Base-by-base conservation (phyloP, 1,284 basidiomycete genomes). In the Melampsora americana region DNA sequence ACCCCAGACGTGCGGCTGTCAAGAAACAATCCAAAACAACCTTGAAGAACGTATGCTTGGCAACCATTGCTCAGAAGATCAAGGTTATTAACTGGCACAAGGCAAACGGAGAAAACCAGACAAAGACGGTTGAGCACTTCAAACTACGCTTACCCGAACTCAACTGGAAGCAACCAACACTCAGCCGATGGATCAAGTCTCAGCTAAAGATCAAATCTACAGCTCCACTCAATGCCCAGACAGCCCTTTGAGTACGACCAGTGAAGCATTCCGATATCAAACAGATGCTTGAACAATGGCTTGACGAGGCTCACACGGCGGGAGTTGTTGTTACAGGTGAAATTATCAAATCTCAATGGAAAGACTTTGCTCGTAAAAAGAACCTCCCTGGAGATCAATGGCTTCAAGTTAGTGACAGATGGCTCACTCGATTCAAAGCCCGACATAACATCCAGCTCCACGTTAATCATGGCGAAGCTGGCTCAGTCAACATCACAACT, bases 401-500 rank as follows among this genome's bases (percentile, higher is more conserved):
- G 7, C 50, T 53, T 26, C 18, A 18, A 6, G 23, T 53, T 6
- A 53, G 46, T n/a, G n/a, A n/a, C n/a, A n/a, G 46, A 14, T 48
- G 46, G 46, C n/a, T 48, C 14, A 48, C 46, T 18, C 50, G 16
- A 53, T 53, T 53, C 50, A 53, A 53, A 53, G 1, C 18, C 6
- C 50, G 50, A 20, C 50, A 53, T 14, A 62, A 62, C 5, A n/a
- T 62, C 2, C 5, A 62, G 28, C 32, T 28, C 60, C 2, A 62
- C 60, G 26, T 6, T 18, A 62, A 62, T 5, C n/a, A 62, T 62
- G 60, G 60, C 60, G 28, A 62, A 26, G 60, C 60, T 18, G 32
- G 60, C 6, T 18, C 60, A 18, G 32, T 35, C 7, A 9, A 28
- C 60, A 4, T 18, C 7, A 20, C 23, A 5, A 28, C 23, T 30